Evolutionary conservation across 2,329 filamentous ascomycete genomes (phyloP).

Genomic region (Endocalyx cinctus): DNA sequence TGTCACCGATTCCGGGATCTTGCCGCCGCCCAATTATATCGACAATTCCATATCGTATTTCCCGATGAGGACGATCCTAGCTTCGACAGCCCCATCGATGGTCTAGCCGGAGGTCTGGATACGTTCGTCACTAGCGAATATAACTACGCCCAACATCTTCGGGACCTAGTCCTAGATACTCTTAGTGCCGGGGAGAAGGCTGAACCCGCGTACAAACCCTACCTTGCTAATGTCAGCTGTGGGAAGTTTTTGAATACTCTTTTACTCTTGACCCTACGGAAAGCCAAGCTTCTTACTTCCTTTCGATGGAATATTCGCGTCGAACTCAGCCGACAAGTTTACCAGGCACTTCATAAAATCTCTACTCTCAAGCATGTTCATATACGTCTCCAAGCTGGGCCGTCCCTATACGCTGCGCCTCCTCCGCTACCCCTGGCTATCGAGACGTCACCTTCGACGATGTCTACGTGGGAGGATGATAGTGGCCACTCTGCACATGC

Average conservation of each 20-base stretch:
- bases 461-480: constrained; percentile 1
- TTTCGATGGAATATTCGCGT: constrained; percentile 63
- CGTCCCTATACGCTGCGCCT: constrained; percentile 48
- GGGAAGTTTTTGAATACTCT: constrained; percentile 63
- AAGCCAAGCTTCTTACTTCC: constrained; percentile 49
- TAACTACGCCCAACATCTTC: constrained; percentile 56
- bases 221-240: constrained; percentile 50
- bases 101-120: constrained; percentile 53
- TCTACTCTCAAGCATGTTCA: constrained; percentile 48
- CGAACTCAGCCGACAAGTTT: constrained; percentile 56
- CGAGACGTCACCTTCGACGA: constrained; percentile 1
- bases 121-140: constrained; percentile 61
- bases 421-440: constrained; percentile 38
- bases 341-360: constrained; percentile 51
- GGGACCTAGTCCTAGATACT: constrained; percentile 53
- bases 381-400: constrained; percentile 54
- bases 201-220: constrained; percentile 50
- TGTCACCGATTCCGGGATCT: constrained; percentile 54
- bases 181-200: constrained; percentile 47
- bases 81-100: constrained; percentile 51
- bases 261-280: constrained; percentile 51
- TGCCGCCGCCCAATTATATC: constrained; percentile 55
- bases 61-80: constrained; percentile 52
- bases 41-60: constrained; percentile 56
- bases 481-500: constrained; percentile 9